Evolutionary conservation across 176 grass and related monocot species (phyloP), one percentile per base, ranked within the genome.

Genomic region (Pharus latifolius): DNA sequence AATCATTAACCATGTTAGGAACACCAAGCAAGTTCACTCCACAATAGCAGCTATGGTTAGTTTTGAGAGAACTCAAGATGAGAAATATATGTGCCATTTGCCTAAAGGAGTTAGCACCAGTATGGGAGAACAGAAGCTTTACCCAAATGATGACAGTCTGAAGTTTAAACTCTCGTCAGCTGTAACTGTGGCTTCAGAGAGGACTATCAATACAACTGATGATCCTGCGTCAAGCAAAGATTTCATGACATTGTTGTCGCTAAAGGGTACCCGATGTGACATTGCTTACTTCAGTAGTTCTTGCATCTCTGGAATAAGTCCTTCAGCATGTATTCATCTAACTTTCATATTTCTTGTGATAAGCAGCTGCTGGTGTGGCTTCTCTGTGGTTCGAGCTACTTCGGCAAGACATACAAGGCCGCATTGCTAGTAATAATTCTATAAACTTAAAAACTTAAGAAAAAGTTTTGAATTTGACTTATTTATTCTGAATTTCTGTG

Each of bases 311-410:
- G 35, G 8, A 38, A 9, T n/a, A n/a, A 5, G 35, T 38, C 9
- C 35, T 4, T 38, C 2, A 11, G 19, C 8, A 47, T 68, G 3
- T 9, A 18, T 42, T 12, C 3, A 25, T 10, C 17, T 37, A 7
- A 40, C 24, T 10, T 14, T 32, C n/a, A 42, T 63, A 27, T 12
- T 16, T 42, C 12, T 68, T 55, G 18, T 12, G 48, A 50, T 72
- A 42, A 38, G 16, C 75, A 86, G 84, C 84, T 72, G 77, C 84
- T 69, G 71, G 57, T 42, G 71, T 80, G 51, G 78, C 84, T 26
- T 86, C 77, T 64, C 78, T 77, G 52, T 86, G 84, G 84, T 76
- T 86, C 71, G 84, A 86, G n/a, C 77, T 86, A 18, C 84, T 86
- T 86, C 84, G 81, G 23, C 78, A 81, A 37, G 84, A 86, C 72